Evolutionary conservation across 768 basidiomycete species (phyloP).

Genomic region (Botryobasidium botryosum): DNA sequence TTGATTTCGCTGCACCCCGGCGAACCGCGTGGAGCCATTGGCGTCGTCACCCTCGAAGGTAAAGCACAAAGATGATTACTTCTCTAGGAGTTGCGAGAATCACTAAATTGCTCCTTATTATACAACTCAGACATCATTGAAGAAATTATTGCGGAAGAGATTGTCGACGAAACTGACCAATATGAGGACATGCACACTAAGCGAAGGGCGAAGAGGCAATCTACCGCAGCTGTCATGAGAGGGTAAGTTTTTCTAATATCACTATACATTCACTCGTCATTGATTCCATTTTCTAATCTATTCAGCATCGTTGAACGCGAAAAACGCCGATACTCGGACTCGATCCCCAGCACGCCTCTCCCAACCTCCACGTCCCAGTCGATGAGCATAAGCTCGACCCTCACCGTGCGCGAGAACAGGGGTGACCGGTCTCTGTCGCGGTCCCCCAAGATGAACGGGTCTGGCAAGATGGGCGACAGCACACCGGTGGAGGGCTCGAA

Average conservation of each 20-base stretch:
- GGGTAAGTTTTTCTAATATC: slow-evolving; percentile 6
- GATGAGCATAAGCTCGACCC: too few relatives aligned
- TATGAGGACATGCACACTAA: slow-evolving; percentile 80
- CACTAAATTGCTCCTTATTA: not conserved
- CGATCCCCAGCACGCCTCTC: too few relatives aligned
- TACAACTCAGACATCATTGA: slow-evolving; percentile 21
- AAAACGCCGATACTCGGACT: too few relatives aligned
- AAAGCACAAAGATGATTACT: not conserved
- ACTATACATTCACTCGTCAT: not conserved
- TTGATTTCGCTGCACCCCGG: slow-evolving; percentile 78
- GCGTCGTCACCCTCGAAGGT: slow-evolving; percentile 84
- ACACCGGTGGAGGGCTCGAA: too few relatives aligned
- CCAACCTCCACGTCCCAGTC: too few relatives aligned
- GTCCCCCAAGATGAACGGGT: too few relatives aligned
- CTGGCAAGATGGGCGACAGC: too few relatives aligned
- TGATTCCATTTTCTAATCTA: not conserved
- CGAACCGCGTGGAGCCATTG: slow-evolving; percentile 63
- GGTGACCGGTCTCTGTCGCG: too few relatives aligned
- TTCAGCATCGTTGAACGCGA: slow-evolving; percentile 2
- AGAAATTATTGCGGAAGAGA: slow-evolving; percentile 94
- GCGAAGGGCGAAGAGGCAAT: slow-evolving; percentile 47
- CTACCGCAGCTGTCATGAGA: slow-evolving; percentile 56
- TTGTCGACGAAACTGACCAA: slow-evolving; percentile 86
- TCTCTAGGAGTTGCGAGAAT: slow-evolving; percentile 1
- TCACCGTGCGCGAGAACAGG: too few relatives aligned